Evolutionary conservation across 2,329 filamentous ascomycete species (phyloP), one percentile per base, ranked within the genome.

Genomic region (Didymella arachidicola): DNA sequence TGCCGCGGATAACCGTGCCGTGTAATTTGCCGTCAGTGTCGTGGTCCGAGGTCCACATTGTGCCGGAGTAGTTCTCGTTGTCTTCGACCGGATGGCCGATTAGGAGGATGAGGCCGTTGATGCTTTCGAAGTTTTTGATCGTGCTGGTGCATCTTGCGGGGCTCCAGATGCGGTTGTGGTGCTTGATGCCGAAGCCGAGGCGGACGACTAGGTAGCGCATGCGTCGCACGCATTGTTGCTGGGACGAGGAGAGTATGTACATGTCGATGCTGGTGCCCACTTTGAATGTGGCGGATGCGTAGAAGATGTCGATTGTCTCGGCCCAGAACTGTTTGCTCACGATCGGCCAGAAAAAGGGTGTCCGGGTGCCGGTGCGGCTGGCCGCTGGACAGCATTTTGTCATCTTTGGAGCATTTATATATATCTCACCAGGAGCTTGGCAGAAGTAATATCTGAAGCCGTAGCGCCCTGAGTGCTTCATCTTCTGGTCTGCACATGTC

Each of bases 321-420:
- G n/a, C 11, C 49, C 55, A 58, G 30, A 48, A 58, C 29, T 44
- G 36, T 12, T 29, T 58, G 44, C 30, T 47, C 8, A 58, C 55
- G n/a, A 58, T 58, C 6, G 55, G 55, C 55, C 55, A 58, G 43
- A 36, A 53, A 38, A 58, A 58, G 10, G n/a, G 44, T 26, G 49
- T 44, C 34, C 19, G 11, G 30, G 8, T 19, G 27, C n/a, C 22
- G 36, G 11, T 22, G 18, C 19, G 26, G 7, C 10, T 48, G 18
- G 26, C 48, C 11, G 27, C 25, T 8, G 49, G 29, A 22, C 38
- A 53, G 38, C 55, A 58, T 26, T 53, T 7, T 3, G 49, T 30
- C 36, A 52, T 36, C 7, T 43, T 52, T 7, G 34, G 26, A 7
- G 38, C 25, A 25, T 41, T 12, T 14, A 14, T 4, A 34, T 0